Base-by-base conservation (phyloP, 2,329 filamentous ascomycete genomes). In the Myotisia sp. region DNA sequence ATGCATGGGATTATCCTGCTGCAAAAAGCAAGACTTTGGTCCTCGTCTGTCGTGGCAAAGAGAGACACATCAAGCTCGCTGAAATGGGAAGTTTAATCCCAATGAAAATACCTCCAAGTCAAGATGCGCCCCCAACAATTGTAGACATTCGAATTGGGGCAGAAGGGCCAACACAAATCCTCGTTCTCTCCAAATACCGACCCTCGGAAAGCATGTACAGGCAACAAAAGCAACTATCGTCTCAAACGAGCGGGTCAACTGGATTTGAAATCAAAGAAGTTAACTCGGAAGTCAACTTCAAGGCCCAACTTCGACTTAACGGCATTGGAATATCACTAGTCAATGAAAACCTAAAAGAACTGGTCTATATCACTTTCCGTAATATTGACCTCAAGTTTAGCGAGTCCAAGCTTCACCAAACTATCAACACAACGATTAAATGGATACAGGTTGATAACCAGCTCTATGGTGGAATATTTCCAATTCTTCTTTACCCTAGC, bases 391-490 rank as follows among this genome's bases (percentile, higher is more conserved):
- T 98, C 43, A 85, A 86, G 41, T 93, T 90, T 57, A 84, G 76
- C 37, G 90, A 98, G 50, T 95, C 90, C n/a, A 72, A 76, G 12
- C 65, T 94, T 10, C 93, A 93, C 51, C 90, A 98, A 58, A 95
- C 85, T 1, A 60, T 94, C 41, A 87, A 83, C 30, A 66, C 90
- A 33, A 82, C 84, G 0, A 79, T 95, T 53, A 95, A 98, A 56
- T 98, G 92, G 92, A 90, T 98, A 18, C 90, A 98, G 58, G 82
- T 98, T 47, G 90, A 98, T 59, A 98, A 98, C 48, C 90, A 98
- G 56, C 72, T 98, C 9, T 98, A 98, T 50, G 92, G 92, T 18
- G 90, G 92, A 17, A 86, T 98, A 46, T 98, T 98, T 67, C 90
- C 90, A 0, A 92, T 98, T 61, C 75, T 98, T 19, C 67, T 98